Base-by-base conservation (phyloP, 139 green algal species). In the Yamagishiella unicocca region DNA sequence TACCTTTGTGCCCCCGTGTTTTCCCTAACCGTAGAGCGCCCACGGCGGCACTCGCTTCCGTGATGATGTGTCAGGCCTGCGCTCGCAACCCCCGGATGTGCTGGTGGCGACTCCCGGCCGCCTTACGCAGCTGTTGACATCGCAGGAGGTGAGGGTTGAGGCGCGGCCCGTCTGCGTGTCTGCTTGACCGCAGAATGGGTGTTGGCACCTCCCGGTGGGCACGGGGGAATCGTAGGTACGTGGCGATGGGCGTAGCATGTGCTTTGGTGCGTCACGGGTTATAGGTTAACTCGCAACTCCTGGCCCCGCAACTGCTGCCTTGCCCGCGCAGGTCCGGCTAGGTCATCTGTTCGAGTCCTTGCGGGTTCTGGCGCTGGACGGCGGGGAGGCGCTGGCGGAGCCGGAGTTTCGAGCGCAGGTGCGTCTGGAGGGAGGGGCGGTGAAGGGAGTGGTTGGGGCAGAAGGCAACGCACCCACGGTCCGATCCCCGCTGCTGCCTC, bases 61-160 rank as follows among this genome's bases (percentile, higher is more conserved):
- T 0, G 79, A 85, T 4, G 79, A 85, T 61, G 40, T 85, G 38
- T 27, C 61, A 5, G 61, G 58, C 1, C 79, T 85, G 61, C 61
- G 79, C 19, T 54, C 40, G 17, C 42, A 75, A 12, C 42, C 79
- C 10, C 79, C 79, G 5, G 27, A 62, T 5, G 27, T 85, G 58
- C 79, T 85, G 79, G 21, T 85, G 0, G 79, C 61, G 61, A 85
- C 79, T 1, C 79, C 79, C 4, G 61, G 58, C 4, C 40, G 79
- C 5, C 61, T 75, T 27, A 38, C 4, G 33, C 17, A 62, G 35
- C 79, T 85, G 55, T 40, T 85, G 22, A 55, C 31, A 4, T 24
- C 8, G 1, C 19, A 38, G 14, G 17, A 62, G 38, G 77, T 61
- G 42, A 64, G 72, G 27, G 43, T 8, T 38, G 2, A 22, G 40